Base-by-base conservation (phyloP, 176 grass and related monocot genomes). In the Poa annua region DNA sequence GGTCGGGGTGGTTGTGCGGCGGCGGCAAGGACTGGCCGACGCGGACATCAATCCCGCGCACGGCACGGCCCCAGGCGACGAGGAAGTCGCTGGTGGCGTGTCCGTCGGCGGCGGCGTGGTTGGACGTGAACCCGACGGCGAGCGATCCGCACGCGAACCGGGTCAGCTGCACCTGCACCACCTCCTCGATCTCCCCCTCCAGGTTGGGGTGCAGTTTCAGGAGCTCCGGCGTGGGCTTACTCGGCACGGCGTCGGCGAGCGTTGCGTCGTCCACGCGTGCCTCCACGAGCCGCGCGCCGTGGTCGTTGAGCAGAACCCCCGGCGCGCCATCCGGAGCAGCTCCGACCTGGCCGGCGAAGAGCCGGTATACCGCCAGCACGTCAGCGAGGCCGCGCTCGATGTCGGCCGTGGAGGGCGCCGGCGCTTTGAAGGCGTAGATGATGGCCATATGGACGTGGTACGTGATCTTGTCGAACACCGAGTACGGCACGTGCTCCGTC, bases 111-210 rank as follows among this genome's bases (percentile, higher is more conserved):
- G 90, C 77, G 54, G 79, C 83, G 81, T 90, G 91, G 87, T 90
- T 81, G 17, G 78, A 65, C 4, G 84, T 78, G 87, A 89, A 61
- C 26, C 81, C 89, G 4, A 90, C 84, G 1, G 48, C 81, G 13
- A 92, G 68, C 4, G 92, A 88, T 9, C 92, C 89, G 74, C 89
- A 92, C 0, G 81, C 56, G 45, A 94, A 94, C 4, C 87, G 41
- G 34, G 92, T 94, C 48, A 94, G 77, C 63, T 92, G 92, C 64
- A 92, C 78, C 71, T 89, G 87, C 56, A 87, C 71, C n/a, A 92
- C 78, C 68, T 88, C 89, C 39, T 89, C 55, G 19, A 87, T 54
- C 5, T 35, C 81, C 4, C 68, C 85, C 11, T 90, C 78, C 2
- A 66, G 78, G 61, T 39, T 49, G 0, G 81, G 87, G 34, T 90